A percentile compares a stretch with the other conserved stretches of the same genome.
These are phyloP conservation scores for Catharanthus roseus DNA, from an alignment of 257 asterid species.

Conservation along the genomic window DNA sequence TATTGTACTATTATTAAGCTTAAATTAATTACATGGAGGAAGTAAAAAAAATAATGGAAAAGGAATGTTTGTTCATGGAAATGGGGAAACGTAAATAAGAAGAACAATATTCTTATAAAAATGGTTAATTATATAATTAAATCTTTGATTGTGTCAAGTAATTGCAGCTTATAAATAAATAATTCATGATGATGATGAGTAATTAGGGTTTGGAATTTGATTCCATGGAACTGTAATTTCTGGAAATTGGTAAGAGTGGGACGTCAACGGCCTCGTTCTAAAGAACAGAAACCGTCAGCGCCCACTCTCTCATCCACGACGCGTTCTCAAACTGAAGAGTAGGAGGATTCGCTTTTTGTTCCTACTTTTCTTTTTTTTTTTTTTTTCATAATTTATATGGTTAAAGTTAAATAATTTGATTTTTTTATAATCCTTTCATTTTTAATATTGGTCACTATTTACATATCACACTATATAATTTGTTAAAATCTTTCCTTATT, in stretches of 20 bases:
- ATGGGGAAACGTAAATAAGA: background rate
- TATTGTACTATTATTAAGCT: conserved; percentile 7
- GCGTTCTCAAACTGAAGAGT: too few relatives aligned
- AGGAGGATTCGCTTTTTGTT: too few relatives aligned
- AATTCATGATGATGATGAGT: background rate
- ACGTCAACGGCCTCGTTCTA: conserved; percentile 28
- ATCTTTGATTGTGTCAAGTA: background rate
- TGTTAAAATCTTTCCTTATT: too few relatives aligned
- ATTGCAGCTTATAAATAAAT: background rate
- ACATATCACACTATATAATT: too few relatives aligned
- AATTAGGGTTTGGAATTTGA: background rate
- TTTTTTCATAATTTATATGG: too few relatives aligned
- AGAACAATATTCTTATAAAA: background rate
- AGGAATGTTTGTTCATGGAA: conserved; percentile 11
- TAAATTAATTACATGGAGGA: background rate
- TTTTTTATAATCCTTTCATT: too few relatives aligned
- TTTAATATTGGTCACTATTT: too few relatives aligned
- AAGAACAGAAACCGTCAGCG: too few relatives aligned
- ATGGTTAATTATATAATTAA: background rate
- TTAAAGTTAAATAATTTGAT: too few relatives aligned
- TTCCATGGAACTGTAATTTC: conserved; percentile 1
- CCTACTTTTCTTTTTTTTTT: too few relatives aligned
- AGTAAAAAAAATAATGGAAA: background rate
- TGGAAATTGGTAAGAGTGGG: conserved; percentile 12
- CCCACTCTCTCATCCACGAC: too few relatives aligned